Evolutionary conservation across 2,329 filamentous ascomycete species (phyloP).

Genomic region (Colletotrichum lentis): DNA sequence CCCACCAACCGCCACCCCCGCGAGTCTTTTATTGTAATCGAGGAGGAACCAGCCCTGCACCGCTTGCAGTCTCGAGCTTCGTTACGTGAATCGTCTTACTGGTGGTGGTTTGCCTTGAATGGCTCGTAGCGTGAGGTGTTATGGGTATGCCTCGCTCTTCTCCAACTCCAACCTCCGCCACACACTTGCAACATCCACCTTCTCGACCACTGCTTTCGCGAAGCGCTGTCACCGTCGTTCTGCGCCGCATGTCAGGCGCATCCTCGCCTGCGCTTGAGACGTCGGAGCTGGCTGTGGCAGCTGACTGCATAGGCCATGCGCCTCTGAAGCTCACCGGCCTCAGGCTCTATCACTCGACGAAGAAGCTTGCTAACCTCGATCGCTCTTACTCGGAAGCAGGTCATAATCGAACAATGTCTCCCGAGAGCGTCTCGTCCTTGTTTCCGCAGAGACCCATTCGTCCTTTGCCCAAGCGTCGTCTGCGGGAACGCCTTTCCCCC

Average conservation of each 20-base stretch:
- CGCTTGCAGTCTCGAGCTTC: conserved; percentile 7
- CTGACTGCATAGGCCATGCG: conserved; percentile 15
- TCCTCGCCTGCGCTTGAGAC: not conserved
- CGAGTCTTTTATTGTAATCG: not conserved
- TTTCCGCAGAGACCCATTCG: conserved; percentile 93
- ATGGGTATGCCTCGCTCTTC: conserved; percentile 52
- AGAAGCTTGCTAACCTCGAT: conserved; percentile 23
- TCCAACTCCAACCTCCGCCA: conserved; percentile 43
- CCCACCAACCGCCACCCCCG: conserved; percentile 10
- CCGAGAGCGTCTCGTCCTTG: conserved; percentile 80
- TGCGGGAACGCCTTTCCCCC: conserved; percentile 86
- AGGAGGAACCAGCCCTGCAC: conserved; percentile 1
- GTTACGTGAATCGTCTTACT: conserved; percentile 24
- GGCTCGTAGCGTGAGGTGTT: conserved; percentile 47
- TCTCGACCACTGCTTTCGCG: conserved; percentile 14
- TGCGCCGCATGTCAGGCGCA: conserved; percentile 6
- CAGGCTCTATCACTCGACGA: conserved; percentile 10
- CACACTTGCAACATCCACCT: conserved; percentile 41
- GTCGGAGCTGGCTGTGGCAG: conserved; percentile 25
- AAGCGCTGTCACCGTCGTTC: not conserved
- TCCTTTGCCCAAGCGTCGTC: conserved; percentile 85
- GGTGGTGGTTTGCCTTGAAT: conserved; percentile 26
- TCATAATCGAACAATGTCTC: conserved; percentile 64
- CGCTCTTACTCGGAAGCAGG: conserved; percentile 47
- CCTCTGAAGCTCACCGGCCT: conserved; percentile 13